Evolutionary conservation across 371 early-diverging fungal genomes (phyloP).

Genomic region (Mortierella sp.): DNA sequence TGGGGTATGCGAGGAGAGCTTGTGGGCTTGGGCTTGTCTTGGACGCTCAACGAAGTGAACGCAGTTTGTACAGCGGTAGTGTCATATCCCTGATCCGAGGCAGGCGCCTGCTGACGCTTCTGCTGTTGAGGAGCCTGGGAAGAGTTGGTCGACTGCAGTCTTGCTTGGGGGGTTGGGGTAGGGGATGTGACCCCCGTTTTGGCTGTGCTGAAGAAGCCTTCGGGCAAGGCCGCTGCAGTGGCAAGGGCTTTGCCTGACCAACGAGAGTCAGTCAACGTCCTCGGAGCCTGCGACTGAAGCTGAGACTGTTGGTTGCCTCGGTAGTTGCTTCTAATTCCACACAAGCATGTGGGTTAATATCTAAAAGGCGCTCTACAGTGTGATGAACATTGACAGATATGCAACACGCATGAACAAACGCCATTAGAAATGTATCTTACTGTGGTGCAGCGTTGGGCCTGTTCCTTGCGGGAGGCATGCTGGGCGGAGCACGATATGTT

Average conservation of each 20-base stretch:
- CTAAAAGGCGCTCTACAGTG: neutral
- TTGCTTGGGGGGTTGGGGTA: neutral
- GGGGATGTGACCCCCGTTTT: conserved; percentile 11
- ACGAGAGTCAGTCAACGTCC: conserved; percentile 8
- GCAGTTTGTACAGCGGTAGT: neutral
- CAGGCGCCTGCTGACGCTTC: neutral
- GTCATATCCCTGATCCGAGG: neutral
- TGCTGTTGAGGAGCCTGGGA: neutral
- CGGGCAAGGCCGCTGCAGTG: conserved; percentile 24
- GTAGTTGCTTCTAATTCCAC: neutral
- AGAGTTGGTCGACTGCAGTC: neutral
- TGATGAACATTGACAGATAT: neutral
- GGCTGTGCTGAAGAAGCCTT: conserved; percentile 39
- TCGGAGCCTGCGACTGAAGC: neutral
- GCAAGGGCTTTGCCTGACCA: conserved; percentile 38
- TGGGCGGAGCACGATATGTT: neutral
- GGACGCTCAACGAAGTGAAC: neutral
- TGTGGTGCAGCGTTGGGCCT: neutral
- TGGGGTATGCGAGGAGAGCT: neutral
- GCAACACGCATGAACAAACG: too few relatives aligned
- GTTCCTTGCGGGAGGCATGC: neutral
- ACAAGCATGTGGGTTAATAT: neutral
- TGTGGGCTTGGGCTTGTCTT: neutral
- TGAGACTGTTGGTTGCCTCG: conserved; percentile 3
- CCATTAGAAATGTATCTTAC: neutral